phyloP scores from a whole-genome alignment of 2,329 filamentous ascomycete species.

The Grosmannia penicillata region DNA sequence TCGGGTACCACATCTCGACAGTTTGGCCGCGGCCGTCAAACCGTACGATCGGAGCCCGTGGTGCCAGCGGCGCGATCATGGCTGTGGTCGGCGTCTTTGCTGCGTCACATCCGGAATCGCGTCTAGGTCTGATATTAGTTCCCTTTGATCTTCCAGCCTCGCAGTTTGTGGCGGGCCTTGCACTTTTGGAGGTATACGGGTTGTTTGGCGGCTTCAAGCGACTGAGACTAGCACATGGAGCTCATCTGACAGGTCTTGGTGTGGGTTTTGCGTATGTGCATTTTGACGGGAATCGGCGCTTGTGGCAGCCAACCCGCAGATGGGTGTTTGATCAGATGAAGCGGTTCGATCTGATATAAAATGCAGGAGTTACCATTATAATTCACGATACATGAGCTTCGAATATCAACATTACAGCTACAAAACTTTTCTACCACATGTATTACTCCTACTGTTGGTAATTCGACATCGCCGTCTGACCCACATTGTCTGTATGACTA shows the following conservation, averaged over 20 bases:
- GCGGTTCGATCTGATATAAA: conserved; percentile 1
- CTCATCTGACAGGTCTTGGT: conserved; percentile 12
- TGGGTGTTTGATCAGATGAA: conserved; percentile 7
- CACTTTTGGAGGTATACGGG: conserved; percentile 12
- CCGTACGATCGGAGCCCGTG: conserved; percentile 9
- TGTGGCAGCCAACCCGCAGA: conserved; percentile 11
- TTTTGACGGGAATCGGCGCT: conserved; percentile 4
- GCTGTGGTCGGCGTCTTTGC: conserved; percentile 13
- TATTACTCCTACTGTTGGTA: too few relatives aligned
- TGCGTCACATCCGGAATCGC: conserved; percentile 8
- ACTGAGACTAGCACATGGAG: conserved; percentile 11
- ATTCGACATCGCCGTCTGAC: too few relatives aligned
- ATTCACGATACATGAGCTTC: not conserved
- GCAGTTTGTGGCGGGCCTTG: conserved; percentile 8
- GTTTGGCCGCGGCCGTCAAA: conserved; percentile 9
- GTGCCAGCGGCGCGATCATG: conserved; percentile 14
- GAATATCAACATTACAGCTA: too few relatives aligned
- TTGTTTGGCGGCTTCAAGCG: conserved; percentile 11
- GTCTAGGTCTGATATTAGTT: conserved; percentile 10
- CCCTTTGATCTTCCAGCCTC: conserved; percentile 10
- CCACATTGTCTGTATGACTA: too few relatives aligned
- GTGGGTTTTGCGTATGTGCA: conserved; percentile 13
- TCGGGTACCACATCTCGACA: conserved; percentile 11
- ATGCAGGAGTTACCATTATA: not conserved
- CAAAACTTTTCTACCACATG: too few relatives aligned